Evolutionary conservation across 2,329 filamentous ascomycete genomes (phyloP), one percentile per base, ranked within the genome.

Genomic region (Talaromyces sp.): DNA sequence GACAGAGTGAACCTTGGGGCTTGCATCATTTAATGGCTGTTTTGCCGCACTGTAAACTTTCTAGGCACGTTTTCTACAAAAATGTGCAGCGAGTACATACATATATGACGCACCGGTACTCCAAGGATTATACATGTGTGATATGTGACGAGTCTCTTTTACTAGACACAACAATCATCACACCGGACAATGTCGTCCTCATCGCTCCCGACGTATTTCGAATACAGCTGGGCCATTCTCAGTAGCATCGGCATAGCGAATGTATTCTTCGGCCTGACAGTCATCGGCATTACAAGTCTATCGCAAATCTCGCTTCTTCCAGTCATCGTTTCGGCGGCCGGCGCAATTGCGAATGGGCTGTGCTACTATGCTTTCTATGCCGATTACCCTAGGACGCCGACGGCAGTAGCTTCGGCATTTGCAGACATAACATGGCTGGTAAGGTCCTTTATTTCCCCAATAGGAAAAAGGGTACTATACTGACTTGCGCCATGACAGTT

Each of bases 221-320:
- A 58, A 27, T 27, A 37, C 10, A 58, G 54, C 33, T 58, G 54
- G 54, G 33, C 54, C 14, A 58, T 58, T 22, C 37, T 58, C n/a
- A 58, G 54, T 14, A 58, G 54, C n/a, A 58, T 58, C 37, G 54
- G 54, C n/a, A 22, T 58, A 58, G 33, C 37, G 11, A 37, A 37
- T 37, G 54, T 58, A 10, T 11, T 41, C 2, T 39, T 58, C 6
- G 37, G 54, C 27, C 11, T 41, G 31, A 37, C 37, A 2, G 54
- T 58, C 33, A 14, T 58, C 27, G 33, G 33, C 5, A 41, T 41
- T n/a, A 58, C 54, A 14, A 52, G 9, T 31, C 14, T 52, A 9
- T 52, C 48, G 48, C 48, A 52, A n/a, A 52, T 52, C 2, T 52
- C 48, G 14, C 24, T 52, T 11, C 48, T 33, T 33, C 48, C 48